Conservation (phyloP, 768 basidiomycete genomes). For the Daedalea quercina region DNA sequence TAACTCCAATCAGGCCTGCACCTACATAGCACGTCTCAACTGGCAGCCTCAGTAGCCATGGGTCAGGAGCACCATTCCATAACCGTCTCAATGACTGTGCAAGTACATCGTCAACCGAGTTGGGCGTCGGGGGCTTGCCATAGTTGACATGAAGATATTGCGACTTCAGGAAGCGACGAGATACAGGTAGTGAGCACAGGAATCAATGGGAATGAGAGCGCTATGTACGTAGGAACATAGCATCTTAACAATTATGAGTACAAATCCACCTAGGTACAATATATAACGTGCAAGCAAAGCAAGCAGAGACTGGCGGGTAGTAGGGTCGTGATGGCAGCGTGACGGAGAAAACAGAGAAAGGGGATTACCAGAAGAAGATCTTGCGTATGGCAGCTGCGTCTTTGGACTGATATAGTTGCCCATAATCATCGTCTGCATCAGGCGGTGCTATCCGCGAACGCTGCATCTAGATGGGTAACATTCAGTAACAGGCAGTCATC, state of each 20-base stretch:
- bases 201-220: neutral
- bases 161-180: too few species aligned
- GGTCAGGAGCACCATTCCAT: too few species aligned
- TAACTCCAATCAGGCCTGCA: too few species aligned
- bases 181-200: too few species aligned
- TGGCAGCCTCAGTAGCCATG: too few species aligned
- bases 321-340: neutral
- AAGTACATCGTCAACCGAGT: too few species aligned
- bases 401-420: conserved; percentile 19
- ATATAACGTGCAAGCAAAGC: conserved; percentile 4
- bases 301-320: neutral
- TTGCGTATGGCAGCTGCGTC: conserved; percentile 23
- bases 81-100: too few species aligned
- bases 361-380: conserved; percentile 21
- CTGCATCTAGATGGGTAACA: conserved; percentile 45
- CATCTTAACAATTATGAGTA: conserved; percentile 6
- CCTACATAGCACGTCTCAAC: too few species aligned
- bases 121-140: too few species aligned
- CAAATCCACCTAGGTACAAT: conserved; percentile 9
- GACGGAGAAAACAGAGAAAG: neutral
- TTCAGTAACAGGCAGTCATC: neutral
- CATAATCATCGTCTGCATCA: conserved; percentile 27
- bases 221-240: conserved; percentile 4
- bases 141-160: too few species aligned
- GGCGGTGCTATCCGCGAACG: conserved; percentile 53